Evolutionary conservation across 2,329 filamentous ascomycete genomes (phyloP).

Genomic region (Neofusicoccum sp.): DNA sequence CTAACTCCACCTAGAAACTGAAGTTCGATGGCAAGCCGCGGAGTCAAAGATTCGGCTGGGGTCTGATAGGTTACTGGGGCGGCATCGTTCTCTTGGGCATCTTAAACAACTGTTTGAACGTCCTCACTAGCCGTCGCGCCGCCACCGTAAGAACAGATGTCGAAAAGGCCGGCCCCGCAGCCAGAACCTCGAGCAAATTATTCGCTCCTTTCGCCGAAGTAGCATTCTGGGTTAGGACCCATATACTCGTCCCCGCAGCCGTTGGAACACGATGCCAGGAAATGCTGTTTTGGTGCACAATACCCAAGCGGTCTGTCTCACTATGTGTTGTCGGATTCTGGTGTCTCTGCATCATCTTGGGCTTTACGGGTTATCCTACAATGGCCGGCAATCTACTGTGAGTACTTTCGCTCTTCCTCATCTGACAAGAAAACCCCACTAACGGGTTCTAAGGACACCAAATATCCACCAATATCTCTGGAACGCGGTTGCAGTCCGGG

Average conservation of each 20-base stretch:
- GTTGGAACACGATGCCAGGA: conserved; percentile 44
- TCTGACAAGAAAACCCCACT: neutral
- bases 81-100: conserved; percentile 37
- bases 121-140: conserved; percentile 21
- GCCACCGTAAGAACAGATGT: neutral
- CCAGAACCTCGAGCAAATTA: neutral
- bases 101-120: conserved; percentile 27
- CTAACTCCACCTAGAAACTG: neutral
- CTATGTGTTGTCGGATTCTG: conserved; percentile 47
- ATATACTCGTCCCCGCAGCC: conserved; percentile 45
- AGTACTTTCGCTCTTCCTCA: conserved; percentile 19
- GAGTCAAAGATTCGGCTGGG: neutral
- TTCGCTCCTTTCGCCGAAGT: conserved; percentile 8
- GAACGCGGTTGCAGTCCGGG: conserved; percentile 62
- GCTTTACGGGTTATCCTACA: conserved; percentile 44
- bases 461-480: conserved; percentile 39
- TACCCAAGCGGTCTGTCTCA: conserved; percentile 50
- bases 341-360: conserved; percentile 44
- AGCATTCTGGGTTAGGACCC: conserved; percentile 35
- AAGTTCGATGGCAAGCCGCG: neutral
- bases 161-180: conserved; percentile 15
- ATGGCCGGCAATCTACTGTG: conserved; percentile 51
- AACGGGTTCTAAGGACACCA: conserved; percentile 24
- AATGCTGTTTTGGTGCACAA: conserved; percentile 43
- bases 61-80: conserved; percentile 37